These are phyloP conservation scores for Myxozyma mucilagina DNA, from an alignment of 805 yeast genomes.

Conservation along the genomic window DNA sequence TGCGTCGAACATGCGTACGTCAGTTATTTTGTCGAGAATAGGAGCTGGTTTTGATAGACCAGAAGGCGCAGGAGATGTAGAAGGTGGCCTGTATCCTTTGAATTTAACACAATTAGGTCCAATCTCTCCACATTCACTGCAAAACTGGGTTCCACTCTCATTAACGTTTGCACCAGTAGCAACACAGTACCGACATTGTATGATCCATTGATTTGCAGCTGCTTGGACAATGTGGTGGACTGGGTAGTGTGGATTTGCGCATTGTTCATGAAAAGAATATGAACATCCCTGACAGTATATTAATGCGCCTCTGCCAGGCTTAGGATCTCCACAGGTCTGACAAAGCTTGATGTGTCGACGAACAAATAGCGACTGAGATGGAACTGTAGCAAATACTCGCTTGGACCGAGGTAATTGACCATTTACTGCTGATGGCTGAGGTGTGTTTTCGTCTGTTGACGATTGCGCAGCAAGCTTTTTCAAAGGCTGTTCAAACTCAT, in stretches of 20 bases:
- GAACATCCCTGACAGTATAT: slow-evolving; percentile 29
- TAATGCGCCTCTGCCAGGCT: slow-evolving; percentile 1
- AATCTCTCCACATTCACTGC: slow-evolving; percentile 4
- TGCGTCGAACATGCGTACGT: slow-evolving; percentile 6
- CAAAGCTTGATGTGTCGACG: slow-evolving; percentile 15
- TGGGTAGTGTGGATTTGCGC: not conserved
- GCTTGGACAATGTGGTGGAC: not conserved
- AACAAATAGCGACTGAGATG: slow-evolving; percentile 12
- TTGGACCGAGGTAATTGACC: not conserved
- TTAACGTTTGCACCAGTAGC: not conserved
- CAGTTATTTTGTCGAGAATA: not conserved
- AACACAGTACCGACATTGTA: slow-evolving; percentile 18
- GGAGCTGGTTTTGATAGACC: not conserved
- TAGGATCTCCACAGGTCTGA: slow-evolving; percentile 1
- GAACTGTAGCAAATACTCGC: slow-evolving; percentile 1
- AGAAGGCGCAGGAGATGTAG: not conserved
- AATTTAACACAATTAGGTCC: slow-evolving; percentile 10
- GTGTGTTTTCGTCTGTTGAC: not conserved
- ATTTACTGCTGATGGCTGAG: not conserved
- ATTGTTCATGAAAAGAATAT: slow-evolving; percentile 17
- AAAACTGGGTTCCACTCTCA: slow-evolving; percentile 12
- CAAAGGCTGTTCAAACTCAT: not conserved
- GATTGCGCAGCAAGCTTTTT: not conserved
- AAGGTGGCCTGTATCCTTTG: not conserved
- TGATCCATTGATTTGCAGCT: slow-evolving; percentile 4